These are phyloP conservation scores for Sabuloglossum arenarium DNA, from an alignment of 495 filamentous ascomycete genomes.

Conservation along the genomic window DNA sequence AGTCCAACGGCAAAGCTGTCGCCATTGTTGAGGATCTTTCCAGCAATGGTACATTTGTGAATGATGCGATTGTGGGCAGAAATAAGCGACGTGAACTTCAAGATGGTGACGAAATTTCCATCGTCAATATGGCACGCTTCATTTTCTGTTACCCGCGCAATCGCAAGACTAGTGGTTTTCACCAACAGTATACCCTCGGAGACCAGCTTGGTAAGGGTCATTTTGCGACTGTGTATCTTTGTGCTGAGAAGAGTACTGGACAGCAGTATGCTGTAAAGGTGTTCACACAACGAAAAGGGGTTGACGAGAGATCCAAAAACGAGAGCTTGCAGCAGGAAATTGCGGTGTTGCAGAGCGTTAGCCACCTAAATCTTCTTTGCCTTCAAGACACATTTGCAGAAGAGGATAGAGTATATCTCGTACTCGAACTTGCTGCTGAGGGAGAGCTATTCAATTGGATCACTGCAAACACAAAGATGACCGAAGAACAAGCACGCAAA, in stretches of 20 bases:
- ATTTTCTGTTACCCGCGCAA: conserved; percentile 74
- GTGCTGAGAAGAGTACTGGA: conserved; percentile 67
- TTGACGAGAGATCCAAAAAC: conserved; percentile 61
- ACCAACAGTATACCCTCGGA: conserved; percentile 64
- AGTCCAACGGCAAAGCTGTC: conserved; percentile 52
- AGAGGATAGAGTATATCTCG: conserved; percentile 70
- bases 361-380: conserved; percentile 86
- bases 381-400: conserved; percentile 94
- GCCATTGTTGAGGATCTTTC: conserved; percentile 86
- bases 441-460: conserved; percentile 95
- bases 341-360: conserved; percentile 85
- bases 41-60: conserved; percentile 91
- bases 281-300: conserved; percentile 61
- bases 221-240: conserved; percentile 87
- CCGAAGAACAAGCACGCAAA: conserved; percentile 62
- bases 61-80: conserved; percentile 73
- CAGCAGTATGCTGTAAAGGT: conserved; percentile 80
- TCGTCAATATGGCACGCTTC: conserved; percentile 65
- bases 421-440: conserved; percentile 76
- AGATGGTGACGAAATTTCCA: conserved; percentile 73
- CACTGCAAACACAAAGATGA: conserved; percentile 67
- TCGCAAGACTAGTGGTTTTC: conserved; percentile 54
- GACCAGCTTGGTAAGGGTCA: conserved; percentile 89
- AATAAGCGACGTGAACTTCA: conserved; percentile 78
- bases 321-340: conserved; percentile 89